phyloP scores from a whole-genome alignment of 1,284 basidiomycete genomes.

The Hypsizygus ulmarius region DNA sequence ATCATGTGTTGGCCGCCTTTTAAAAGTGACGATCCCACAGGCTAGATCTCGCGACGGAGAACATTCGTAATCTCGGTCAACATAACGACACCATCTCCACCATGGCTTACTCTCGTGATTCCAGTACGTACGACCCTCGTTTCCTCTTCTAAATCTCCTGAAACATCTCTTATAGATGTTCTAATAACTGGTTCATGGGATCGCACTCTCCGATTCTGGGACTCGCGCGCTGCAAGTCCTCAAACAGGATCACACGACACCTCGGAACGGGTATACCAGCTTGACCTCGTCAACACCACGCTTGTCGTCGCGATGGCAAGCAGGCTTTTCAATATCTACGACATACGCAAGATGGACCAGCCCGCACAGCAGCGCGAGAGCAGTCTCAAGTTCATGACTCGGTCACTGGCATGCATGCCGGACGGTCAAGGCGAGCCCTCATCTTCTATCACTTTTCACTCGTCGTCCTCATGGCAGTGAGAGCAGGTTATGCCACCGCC shows the following conservation, averaged over 20 bases:
- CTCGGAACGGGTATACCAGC: conserved; percentile 82
- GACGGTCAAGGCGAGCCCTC: conserved; percentile 72
- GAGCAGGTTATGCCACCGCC: conserved; percentile 86
- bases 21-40: conserved; percentile 31
- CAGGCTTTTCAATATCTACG: conserved; percentile 84
- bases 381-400: conserved; percentile 93
- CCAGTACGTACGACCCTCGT: conserved; percentile 40
- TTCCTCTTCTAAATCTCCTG: conserved; percentile 1
- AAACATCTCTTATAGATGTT: conserved; percentile 44
- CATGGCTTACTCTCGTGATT: conserved; percentile 54
- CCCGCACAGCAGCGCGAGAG: conserved; percentile 84
- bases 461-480: neutral
- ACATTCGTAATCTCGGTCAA: conserved; percentile 59
- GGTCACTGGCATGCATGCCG: conserved; percentile 87
- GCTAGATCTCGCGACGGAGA: conserved; percentile 63
- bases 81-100: conserved; percentile 66
- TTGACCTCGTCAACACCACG: conserved; percentile 70
- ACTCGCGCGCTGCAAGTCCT: conserved; percentile 60
- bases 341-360: conserved; percentile 71
- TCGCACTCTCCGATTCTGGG: conserved; percentile 84
- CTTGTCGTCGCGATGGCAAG: conserved; percentile 92
- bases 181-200: conserved; percentile 92
- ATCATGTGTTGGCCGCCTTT: neutral
- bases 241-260: conserved; percentile 65
- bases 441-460: neutral